Conservation (phyloP, 2,329 filamentous ascomycete genomes). For the Verticillium nonalfalfae region DNA sequence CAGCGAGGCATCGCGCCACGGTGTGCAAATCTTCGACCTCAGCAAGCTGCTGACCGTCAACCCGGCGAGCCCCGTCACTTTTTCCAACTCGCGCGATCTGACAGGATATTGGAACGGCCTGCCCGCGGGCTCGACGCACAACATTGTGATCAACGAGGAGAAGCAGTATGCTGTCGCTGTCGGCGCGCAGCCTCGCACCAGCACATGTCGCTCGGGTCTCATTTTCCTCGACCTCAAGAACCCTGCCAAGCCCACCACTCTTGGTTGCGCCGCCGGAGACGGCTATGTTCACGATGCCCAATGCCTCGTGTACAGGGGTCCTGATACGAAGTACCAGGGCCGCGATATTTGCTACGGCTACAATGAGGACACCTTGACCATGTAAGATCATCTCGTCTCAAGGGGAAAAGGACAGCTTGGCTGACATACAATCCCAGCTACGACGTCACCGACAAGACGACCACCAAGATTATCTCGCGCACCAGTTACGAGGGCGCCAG, state of each 20-base stretch:
- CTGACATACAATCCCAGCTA: slow-evolving; percentile 20
- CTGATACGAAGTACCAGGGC: slow-evolving; percentile 35
- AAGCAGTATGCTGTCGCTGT: slow-evolving; percentile 35
- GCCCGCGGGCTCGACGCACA: slow-evolving; percentile 36
- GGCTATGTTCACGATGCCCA: slow-evolving; percentile 48
- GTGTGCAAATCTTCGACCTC: slow-evolving; percentile 59
- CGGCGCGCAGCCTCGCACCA: slow-evolving; percentile 26
- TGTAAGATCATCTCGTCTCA: slow-evolving; percentile 18
- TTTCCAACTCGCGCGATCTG: slow-evolving; percentile 25
- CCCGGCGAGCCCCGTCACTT: slow-evolving; percentile 27
- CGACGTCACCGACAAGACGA: slow-evolving; percentile 41
- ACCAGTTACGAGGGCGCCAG: slow-evolving; percentile 45
- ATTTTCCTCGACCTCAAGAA: slow-evolving; percentile 50
- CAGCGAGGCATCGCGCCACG: slow-evolving; percentile 38
- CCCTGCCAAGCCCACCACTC: slow-evolving; percentile 41
- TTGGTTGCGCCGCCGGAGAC: slow-evolving; percentile 40
- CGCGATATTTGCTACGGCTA: slow-evolving; percentile 46
- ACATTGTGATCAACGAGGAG: slow-evolving; percentile 45
- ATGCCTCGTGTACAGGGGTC: slow-evolving; percentile 45
- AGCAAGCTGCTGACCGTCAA: slow-evolving; percentile 41
- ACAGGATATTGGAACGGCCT: slow-evolving; percentile 25
- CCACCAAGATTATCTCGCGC: slow-evolving; percentile 37
- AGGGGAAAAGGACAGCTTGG: slow-evolving; percentile 17
- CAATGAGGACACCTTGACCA: slow-evolving; percentile 36
- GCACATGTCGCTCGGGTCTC: slow-evolving; percentile 38